Percentiles rank a stretch among this genome's conserved stretches.
phyloP scores from a whole-genome alignment of 768 basidiomycete genomes.

The Tulasnella sp. region DNA sequence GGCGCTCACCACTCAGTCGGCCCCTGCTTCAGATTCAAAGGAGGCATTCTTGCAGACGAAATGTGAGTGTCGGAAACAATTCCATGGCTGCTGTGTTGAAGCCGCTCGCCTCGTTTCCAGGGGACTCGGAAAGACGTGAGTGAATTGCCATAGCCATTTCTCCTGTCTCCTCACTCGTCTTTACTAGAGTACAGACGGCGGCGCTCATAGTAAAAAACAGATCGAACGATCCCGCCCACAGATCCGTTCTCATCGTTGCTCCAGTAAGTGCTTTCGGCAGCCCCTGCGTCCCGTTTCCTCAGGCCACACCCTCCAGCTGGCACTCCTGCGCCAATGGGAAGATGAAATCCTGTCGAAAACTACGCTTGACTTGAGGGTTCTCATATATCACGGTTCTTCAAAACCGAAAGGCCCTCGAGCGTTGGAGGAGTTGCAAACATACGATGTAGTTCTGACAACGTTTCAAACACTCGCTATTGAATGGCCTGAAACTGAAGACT shows the following conservation, averaged over 20 bases:
- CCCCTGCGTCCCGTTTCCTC: background rate
- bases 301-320: slow-evolving; percentile 17
- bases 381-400: slow-evolving; percentile 26
- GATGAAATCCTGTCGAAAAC: slow-evolving; percentile 25
- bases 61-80: slow-evolving; percentile 15
- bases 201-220: slow-evolving; percentile 25
- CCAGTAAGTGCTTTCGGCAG: slow-evolving; percentile 9
- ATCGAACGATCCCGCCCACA: slow-evolving; percentile 21
- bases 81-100: background rate
- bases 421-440: slow-evolving; percentile 37
- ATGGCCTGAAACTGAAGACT: slow-evolving; percentile 20
- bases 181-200: slow-evolving; percentile 22
- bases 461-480: slow-evolving; percentile 27
- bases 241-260: slow-evolving; percentile 28
- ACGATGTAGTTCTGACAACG: slow-evolving; percentile 54
- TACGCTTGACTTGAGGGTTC: slow-evolving; percentile 18
- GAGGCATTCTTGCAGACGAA: slow-evolving; percentile 20
- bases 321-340: slow-evolving; percentile 25
- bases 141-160: background rate
- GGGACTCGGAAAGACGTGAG: slow-evolving; percentile 19
- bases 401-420: slow-evolving; percentile 4
- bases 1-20: background rate
- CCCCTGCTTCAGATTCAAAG: background rate
- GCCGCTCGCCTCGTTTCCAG: background rate
- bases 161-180: slow-evolving; percentile 6